Conservation (phyloP, 2,329 filamentous ascomycete genomes). For the Metarhizium guizhouense region DNA sequence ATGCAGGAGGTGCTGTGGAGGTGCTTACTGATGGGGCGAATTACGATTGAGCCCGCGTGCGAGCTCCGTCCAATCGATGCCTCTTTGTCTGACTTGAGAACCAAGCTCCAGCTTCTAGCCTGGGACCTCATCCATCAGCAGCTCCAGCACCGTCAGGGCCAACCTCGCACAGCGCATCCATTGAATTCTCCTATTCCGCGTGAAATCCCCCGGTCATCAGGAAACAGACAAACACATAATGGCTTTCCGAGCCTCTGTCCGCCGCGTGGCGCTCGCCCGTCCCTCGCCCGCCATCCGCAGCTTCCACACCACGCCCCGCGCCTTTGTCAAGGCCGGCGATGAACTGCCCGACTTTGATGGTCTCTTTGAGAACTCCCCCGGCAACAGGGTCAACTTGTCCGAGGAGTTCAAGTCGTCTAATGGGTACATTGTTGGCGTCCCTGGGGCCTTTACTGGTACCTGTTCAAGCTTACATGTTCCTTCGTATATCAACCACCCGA, state of each 20-base stretch:
- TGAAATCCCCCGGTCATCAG: not conserved
- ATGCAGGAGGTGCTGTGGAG: no score
- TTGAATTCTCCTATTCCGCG: not conserved
- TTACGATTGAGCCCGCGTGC: no score
- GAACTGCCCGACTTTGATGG: slow-evolving; percentile 67
- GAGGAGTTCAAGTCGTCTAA: slow-evolving; percentile 63
- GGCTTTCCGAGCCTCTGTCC: slow-evolving; percentile 27
- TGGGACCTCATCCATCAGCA: not conserved
- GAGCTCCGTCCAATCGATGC: no score
- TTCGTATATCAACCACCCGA: slow-evolving; percentile 72
- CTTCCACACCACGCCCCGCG: slow-evolving; percentile 58
- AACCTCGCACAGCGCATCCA: not conserved
- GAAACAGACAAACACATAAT: slow-evolving; percentile 13
- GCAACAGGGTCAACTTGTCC: slow-evolving; percentile 82
- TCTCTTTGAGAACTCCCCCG: slow-evolving; percentile 76
- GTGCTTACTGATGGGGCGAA: no score
- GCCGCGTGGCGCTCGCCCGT: slow-evolving; percentile 22
- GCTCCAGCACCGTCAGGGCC: not conserved
- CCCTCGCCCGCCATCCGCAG: slow-evolving; percentile 20
- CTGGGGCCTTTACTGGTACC: slow-evolving; percentile 60
- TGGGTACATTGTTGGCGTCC: slow-evolving; percentile 78
- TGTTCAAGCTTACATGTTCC: slow-evolving; percentile 65
- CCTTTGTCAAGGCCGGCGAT: slow-evolving; percentile 69
- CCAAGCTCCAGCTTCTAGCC: not conserved
- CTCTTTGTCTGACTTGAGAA: no score